Evolutionary conservation across 768 basidiomycete genomes (phyloP), one percentile per base, ranked within the genome.

Genomic region (Termitomyces sp.): DNA sequence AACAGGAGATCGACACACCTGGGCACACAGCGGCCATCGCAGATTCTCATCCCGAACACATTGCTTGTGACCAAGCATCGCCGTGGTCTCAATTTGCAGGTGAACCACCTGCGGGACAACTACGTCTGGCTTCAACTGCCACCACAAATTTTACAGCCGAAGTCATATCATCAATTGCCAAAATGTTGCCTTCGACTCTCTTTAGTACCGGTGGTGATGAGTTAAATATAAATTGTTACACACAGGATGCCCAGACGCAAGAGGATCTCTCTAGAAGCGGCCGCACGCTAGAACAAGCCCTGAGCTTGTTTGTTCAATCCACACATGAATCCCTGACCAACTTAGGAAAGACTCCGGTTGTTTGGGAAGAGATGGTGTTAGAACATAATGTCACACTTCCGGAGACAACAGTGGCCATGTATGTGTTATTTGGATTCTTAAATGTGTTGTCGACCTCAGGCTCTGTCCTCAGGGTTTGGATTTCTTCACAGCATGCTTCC

Each of bases 201-300:
- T 85, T 94, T 62, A 81, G 82, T 61, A 89, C 90, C 0, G 93
- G 93, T 0, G 92, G 93, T 0, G 92, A 94, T 60, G 91, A 93
- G 62, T 66, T 93, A 57, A 92, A 93, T 57, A 67, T 69, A 3
- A 74, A 75, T 14, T 90, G 89, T 66, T 92, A 90, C 62, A 66
- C 67, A 2, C 66, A 86, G n/a, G 91, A 94, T 64, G 64, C 73
- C 1, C 68, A 74, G 59, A 88, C 88, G 0, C 82, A 84, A 60
- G 68, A 72, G 0, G 78, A 81, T 3, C 72, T 93, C 47, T 71
- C 71, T 17, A 54, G 64, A 3, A 76, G 66, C 21, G 78, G 78
- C 4, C 72, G 72, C 65, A 88, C 83, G 0, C 64, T 94, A 10
- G 75, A 82, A 37, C 71, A 87, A 53, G 89, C 89, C 0, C 69